Base-by-base conservation (phyloP, 192 early-diverging fungal species). In the Podila horticola region DNA sequence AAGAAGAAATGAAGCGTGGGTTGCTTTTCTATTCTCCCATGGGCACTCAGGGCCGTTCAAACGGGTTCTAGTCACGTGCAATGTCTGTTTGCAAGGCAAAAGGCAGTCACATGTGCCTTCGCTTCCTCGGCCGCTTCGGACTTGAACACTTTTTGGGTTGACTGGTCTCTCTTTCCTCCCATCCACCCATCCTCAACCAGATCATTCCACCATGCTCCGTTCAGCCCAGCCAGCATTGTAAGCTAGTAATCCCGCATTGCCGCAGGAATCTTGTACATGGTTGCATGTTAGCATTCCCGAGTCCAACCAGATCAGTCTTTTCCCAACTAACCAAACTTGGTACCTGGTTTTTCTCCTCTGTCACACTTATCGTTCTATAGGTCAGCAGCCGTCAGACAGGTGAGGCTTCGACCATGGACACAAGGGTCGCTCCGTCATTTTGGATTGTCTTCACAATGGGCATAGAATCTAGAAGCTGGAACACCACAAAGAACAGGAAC, bases 191-290 rank as follows among this genome's bases (percentile, higher is more conserved):
- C 58, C 66, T 28, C 33, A 41, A 29, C 22, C 26, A 75, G 24
- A 58, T 48, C 61, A 75, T 45, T 17, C 17, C 52, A 17, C 68
- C 67, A 76, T 76, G 74, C 67, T 76, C 58, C 74, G 74, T 52
- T 60, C 69, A 20, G 74, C 63, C 33, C 75, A 79, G 45, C 75
- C 75, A 71, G 75, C 64, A 58, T 61, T 79, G 75, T 79, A 71
- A 69, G 74, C 13, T 15, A 2, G 41, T 12, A 45, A 45, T 45
- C 41, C 29, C 19, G 12, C 19, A 24, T 26, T 36, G 28, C 38
- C 38, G 38, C 38, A 41, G 41, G 15, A 45, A 45, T 45, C 41
- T 45, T 45, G 41, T 45, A 17, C 41, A 17, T 45, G 41, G 15
- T 45, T 15, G 41, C 41, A 45, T 17, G 13, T 15, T 45, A 12